A percentile compares a stretch with the other conserved stretches of the same genome.
phyloP scores from a whole-genome alignment of 805 yeast species.

The Saccharomyces paradoxus region DNA sequence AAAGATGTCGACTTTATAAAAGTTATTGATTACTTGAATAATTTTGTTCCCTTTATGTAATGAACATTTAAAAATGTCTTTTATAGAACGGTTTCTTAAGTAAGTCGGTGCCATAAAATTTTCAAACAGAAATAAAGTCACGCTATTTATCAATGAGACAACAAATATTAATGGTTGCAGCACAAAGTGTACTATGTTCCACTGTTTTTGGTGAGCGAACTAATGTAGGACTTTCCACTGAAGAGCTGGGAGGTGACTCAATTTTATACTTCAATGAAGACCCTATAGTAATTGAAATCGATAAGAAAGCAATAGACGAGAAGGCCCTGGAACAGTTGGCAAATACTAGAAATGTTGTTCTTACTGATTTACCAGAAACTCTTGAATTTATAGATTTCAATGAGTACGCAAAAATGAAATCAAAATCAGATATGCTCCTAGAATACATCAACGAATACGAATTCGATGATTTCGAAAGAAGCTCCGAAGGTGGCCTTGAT shows the following conservation, averaged over 20 bases:
- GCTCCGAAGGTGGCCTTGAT: not conserved
- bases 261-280: constrained; percentile 2
- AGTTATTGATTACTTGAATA: not conserved
- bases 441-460: not conserved
- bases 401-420: constrained; percentile 12
- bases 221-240: constrained; percentile 10
- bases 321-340: constrained; percentile 16
- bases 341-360: constrained; percentile 19
- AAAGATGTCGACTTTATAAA: not conserved
- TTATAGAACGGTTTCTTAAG: not conserved
- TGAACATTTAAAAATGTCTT: not conserved
- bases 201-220: not conserved
- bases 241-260: constrained; percentile 18
- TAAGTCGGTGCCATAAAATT: not conserved
- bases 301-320: constrained; percentile 14
- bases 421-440: not conserved
- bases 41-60: not conserved
- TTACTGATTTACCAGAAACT: constrained; percentile 21
- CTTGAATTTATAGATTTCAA: constrained; percentile 23
- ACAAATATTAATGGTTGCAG: not conserved
- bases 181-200: constrained; percentile 1
- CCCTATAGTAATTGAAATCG: constrained; percentile 14
- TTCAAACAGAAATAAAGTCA: not conserved
- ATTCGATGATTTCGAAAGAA: not conserved
- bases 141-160: not conserved